These are phyloP conservation scores for Kockovaella imperatae DNA, from an alignment of 768 basidiomycete species.

Conservation along the genomic window DNA sequence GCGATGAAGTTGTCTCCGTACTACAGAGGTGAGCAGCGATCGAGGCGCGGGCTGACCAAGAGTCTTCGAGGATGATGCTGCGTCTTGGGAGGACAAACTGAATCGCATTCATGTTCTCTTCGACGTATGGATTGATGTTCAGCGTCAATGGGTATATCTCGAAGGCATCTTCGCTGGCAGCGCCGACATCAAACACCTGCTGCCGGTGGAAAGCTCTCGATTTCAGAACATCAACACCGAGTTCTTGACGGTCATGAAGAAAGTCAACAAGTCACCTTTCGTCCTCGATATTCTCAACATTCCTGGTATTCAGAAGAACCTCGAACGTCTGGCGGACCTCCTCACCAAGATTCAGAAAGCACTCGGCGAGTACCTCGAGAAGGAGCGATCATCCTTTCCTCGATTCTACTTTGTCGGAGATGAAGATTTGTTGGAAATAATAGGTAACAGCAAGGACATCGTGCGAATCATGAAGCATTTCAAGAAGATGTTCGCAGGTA, in stretches of 20 bases:
- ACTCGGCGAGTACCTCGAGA: slow-evolving; percentile 94
- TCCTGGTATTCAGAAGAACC: slow-evolving; percentile 87
- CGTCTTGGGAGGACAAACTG: slow-evolving; percentile 92
- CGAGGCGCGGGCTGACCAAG: not conserved
- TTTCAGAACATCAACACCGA: slow-evolving; percentile 98
- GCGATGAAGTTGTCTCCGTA: slow-evolving; percentile 99
- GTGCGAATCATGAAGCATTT: slow-evolving; percentile 97
- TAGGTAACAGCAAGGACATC: slow-evolving; percentile 99
- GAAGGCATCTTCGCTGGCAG: slow-evolving; percentile 99
- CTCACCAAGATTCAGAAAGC: slow-evolving; percentile 99
- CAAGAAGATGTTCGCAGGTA: slow-evolving; percentile 99
- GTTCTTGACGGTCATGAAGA: slow-evolving; percentile 98
- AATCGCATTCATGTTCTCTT: slow-evolving; percentile 95
- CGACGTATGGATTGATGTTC: slow-evolving; percentile 99
- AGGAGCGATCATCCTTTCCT: slow-evolving; percentile 95
- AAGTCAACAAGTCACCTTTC: slow-evolving; percentile 98
- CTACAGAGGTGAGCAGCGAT: slow-evolving; percentile 66
- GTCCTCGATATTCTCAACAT: slow-evolving; percentile 96
- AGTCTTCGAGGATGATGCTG: slow-evolving; percentile 51
- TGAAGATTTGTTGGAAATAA: slow-evolving; percentile 96
- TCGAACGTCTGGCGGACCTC: slow-evolving; percentile 91
- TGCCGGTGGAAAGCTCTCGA: slow-evolving; percentile 93
- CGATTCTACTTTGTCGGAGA: slow-evolving; percentile 99
- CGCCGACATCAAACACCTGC: slow-evolving; percentile 97
- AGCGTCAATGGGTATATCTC: slow-evolving; percentile 98